Conservation (phyloP, 345 rosid genomes). For the Salix viminalis region DNA sequence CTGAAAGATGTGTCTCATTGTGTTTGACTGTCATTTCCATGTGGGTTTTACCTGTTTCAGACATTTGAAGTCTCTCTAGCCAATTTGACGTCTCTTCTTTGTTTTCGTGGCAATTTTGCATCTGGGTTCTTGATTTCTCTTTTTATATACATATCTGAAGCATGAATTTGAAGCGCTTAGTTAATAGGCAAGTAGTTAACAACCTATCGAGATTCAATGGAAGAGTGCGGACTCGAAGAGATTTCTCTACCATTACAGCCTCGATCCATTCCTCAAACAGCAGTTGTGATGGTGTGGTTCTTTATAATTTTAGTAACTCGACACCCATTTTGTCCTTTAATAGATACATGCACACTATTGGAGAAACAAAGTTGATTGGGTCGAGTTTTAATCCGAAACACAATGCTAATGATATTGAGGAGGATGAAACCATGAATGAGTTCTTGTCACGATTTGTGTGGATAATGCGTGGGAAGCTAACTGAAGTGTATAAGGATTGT, state of each 20-base stretch:
- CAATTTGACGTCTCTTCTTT: not conserved
- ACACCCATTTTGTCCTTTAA: not conserved
- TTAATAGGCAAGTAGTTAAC: conserved; percentile 9
- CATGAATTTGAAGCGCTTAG: conserved; percentile 17
- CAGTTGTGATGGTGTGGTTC: not conserved
- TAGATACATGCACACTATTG: conserved; percentile 10
- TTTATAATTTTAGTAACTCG: not conserved
- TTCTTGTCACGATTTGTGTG: conserved; percentile 78
- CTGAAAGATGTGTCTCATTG: not conserved
- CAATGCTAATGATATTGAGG: conserved; percentile 31
- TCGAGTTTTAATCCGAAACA: conserved; percentile 5
- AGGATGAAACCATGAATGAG: conserved; percentile 56
- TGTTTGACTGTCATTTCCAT: not conserved
- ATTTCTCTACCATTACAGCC: conserved; percentile 10
- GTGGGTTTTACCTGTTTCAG: not conserved
- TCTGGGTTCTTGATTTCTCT: not conserved
- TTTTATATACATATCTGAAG: not conserved
- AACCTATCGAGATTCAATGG: conserved; percentile 8
- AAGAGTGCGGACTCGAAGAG: conserved; percentile 1
- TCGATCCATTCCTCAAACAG: not conserved
- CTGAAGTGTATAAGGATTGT: conserved; percentile 50
- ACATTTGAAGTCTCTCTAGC: not conserved
- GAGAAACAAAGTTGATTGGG: not conserved
- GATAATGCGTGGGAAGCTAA: conserved; percentile 71
- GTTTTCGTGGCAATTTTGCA: not conserved